Evolutionary conservation across 305 asterid species (phyloP), one percentile per base, ranked within the genome.

Genomic region (Fraxinus baroniana): DNA sequence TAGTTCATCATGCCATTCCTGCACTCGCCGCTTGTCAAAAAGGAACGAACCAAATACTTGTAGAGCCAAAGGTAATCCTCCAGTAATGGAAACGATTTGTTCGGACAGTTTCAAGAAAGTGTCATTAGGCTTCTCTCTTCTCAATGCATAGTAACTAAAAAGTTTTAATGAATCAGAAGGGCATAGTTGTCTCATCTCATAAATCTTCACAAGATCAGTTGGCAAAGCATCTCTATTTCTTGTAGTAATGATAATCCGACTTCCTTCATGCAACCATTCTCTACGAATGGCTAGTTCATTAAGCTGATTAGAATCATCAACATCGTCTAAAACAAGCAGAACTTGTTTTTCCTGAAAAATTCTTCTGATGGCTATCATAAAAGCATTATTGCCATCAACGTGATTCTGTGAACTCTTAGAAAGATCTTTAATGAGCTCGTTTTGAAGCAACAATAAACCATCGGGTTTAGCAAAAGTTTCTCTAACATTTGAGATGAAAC

Each of bases 111-210:
- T 36, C 49, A 17, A 20, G 30, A 81, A 83, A 30, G 71, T 44
- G 39, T 30, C 57, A 4, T 84, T 60, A 8, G 86, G 89, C 46
- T 85, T 76, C 82, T 85, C 86, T 86, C 76, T 79, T 79, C 87
- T 84, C 3, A 86, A 81, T n/a, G 90, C 88, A 77, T 87, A 80
- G 55, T 85, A 72, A 87, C 89, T 83, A n/a, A 87, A 79, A 52
- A 85, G 79, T 22, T 36, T 46, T 13, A 83, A 35, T 8, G 90
- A 83, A 55, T 87, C 83, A 0, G 71, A 5, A 1, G 0, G 6
- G 33, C 13, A 1, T 15, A 87, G 79, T 74, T 3, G n/a, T 46
- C 12, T 35, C 41, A 87, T 79, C 60, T 85, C 87, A 77, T 80
- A 62, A 18, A 30, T 79, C 55, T 79, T 73, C 32, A 83, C 83